A percentile compares a stretch with the other conserved stretches of the same genome.
phyloP scores from a whole-genome alignment of 768 basidiomycete species.

The Amylocystis lapponica region DNA sequence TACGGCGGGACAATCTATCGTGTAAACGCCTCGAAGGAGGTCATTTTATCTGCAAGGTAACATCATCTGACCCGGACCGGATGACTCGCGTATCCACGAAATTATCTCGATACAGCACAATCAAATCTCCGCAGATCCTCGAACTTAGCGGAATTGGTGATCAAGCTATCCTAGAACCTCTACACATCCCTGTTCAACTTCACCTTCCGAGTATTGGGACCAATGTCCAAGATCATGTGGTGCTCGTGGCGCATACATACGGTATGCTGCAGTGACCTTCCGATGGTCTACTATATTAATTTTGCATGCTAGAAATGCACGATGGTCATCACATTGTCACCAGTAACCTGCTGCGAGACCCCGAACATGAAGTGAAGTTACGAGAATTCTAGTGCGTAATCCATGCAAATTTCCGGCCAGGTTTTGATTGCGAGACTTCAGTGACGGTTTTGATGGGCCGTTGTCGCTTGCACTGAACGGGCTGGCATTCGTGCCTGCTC shows the following conservation, averaged over 20 bases:
- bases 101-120: constrained; percentile 24
- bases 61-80: not conserved
- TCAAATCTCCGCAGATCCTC: constrained; percentile 42
- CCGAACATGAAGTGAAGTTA: constrained; percentile 1
- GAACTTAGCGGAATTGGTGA: constrained; percentile 46
- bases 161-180: constrained; percentile 21
- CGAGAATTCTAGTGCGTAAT: constrained; percentile 3
- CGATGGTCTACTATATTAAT: not conserved
- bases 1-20: constrained; percentile 17
- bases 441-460: not conserved
- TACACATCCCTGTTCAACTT: constrained; percentile 30
- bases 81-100: not conserved
- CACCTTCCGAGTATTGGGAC: constrained; percentile 44
- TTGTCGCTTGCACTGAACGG: constrained; percentile 2
- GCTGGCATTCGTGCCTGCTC: constrained; percentile 1
- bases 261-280: constrained; percentile 8
- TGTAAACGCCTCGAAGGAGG: constrained; percentile 35
- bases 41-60: constrained; percentile 33
- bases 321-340: constrained; percentile 1
- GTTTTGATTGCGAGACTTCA: not conserved
- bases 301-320: constrained; percentile 2
- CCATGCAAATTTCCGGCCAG: not conserved
- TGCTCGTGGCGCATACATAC: constrained; percentile 15
- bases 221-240: constrained; percentile 40
- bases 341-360: constrained; percentile 3